Evolutionary conservation across 345 rosid genomes (phyloP), one percentile per base, ranked within the genome.

Genomic region (Cardiospermum halicacabum): DNA sequence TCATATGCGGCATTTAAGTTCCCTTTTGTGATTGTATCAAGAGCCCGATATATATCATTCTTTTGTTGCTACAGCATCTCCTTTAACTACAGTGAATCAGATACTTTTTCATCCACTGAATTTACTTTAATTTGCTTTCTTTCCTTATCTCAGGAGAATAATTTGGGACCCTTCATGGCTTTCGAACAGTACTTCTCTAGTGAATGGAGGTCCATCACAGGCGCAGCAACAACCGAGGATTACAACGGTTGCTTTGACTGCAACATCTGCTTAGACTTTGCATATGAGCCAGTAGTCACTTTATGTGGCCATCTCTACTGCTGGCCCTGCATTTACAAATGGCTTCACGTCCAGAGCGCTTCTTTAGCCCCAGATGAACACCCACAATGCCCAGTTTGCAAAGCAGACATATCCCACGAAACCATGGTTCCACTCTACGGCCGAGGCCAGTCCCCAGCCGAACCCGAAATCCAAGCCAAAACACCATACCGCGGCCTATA

Each of bases 311-410:
- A 94, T 78, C 84, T 94, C 50, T 94, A 88, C 76, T 94, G 99
- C 80, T 94, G 99, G 99, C 91, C 96, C 19, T 94, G 97, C 81
- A 88, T 94, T 68, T 85, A 90, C 76, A 84, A 87, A 73, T 93
- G 98, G 98, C 87, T 87, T 26, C 87, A 81, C 24, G 78, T 85
- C 61, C 94, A 85, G 70, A 84, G 84, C 37, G 71, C 79, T 34
- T 82, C 92, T 22, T 82, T 81, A n/a, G 81, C 78, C 49, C 66
- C 80, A 0, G 84, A 84, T 15, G 85, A 87, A 60, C 75, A 69
- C 67, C 85, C 92, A 18, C 96, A 84, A 42, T 94, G 99, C 60
- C 99, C 99, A 0, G 92, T 94, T 32, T 94, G 99, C 86, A 94
- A 94, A 78, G 82, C 96, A 7, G 77, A 79, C 24, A 83, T 94